phyloP scores from a whole-genome alignment of 306 rosid genomes.

The Citrullus mucosospermus region DNA sequence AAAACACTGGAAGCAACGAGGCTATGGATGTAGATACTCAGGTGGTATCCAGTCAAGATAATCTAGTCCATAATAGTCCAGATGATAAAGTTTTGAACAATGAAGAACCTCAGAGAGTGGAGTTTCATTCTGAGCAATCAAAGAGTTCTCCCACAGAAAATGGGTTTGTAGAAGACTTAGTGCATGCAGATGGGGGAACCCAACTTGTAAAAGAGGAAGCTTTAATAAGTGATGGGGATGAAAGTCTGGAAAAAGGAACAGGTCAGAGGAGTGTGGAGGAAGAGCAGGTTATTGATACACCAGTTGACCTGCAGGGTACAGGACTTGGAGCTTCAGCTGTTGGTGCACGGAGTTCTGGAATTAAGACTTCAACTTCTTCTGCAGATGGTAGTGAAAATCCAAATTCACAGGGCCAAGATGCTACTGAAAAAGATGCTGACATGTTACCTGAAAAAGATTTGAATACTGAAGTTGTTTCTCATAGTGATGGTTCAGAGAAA shows the following conservation, averaged over 20 bases:
- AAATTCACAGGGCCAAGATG: background rate
- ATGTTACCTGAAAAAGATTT: background rate
- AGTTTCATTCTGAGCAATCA: slow-evolving; percentile 6
- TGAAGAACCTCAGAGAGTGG: slow-evolving; percentile 17
- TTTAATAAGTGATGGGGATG: background rate
- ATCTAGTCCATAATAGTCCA: background rate
- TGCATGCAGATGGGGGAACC: slow-evolving; percentile 17
- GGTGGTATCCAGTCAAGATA: background rate
- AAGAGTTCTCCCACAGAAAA: slow-evolving; percentile 12
- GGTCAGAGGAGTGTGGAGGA: slow-evolving; percentile 18
- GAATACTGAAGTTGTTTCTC: slow-evolving; percentile 6
- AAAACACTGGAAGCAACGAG: slow-evolving; percentile 1
- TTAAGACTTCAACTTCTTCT: background rate
- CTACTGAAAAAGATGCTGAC: slow-evolving; percentile 4
- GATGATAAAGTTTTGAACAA: slow-evolving; percentile 7
- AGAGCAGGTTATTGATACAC: slow-evolving; percentile 6
- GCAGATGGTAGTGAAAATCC: slow-evolving; percentile 3
- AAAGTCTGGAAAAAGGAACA: slow-evolving; percentile 11
- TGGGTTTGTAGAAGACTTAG: slow-evolving; percentile 19
- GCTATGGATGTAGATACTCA: slow-evolving; percentile 3
- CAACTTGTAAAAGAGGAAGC: slow-evolving; percentile 6
- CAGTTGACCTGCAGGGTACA: background rate
- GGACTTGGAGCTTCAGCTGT: background rate
- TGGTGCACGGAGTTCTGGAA: slow-evolving; percentile 1
- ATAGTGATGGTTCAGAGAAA: background rate